Base-by-base conservation (phyloP, 139 green algal species). In the Dunaliella primolecta region DNA sequence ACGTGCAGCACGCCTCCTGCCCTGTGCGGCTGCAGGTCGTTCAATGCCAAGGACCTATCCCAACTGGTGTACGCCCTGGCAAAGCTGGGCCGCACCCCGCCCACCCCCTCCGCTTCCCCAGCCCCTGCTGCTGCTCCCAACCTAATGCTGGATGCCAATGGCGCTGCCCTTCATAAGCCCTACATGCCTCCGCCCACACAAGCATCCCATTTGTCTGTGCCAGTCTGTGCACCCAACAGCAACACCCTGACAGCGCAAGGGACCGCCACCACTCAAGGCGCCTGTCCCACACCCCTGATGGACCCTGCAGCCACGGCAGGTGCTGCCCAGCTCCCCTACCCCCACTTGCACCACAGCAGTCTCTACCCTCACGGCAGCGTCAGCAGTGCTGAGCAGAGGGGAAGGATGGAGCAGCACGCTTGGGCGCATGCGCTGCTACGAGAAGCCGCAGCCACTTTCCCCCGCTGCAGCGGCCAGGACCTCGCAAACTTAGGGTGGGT, bases 51-150 rank as follows among this genome's bases (percentile, higher is more conserved):
- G 35, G 87, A 91, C 82, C 38, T 91, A 33, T 36, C 77, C 0
- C 87, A 91, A 75, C 1, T 77, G 2, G 72, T 87, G 56, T 89
- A 91, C 74, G 78, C 77, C 0, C 34, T 87, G 25, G 84, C 84
- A 35, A 86, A 86, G 82, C 72, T 91, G 72, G 71, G 33, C 27
- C 3, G 71, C 3, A 21, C 31, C 25, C 75, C 80, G 21, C 46
- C 46, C 15, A 25, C 55, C 55, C 31, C 79, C 33, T 32, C 78
- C 36, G n/a, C 78, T 15, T 71, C 78, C 21, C 7, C 36, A 34
- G 27, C 78, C 36, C 24, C 35, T 32, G 2, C 24, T 70, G 23
- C 36, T 36, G 11, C 29, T 55, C 27, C 30, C 30, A 81, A 32
- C 24, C 72, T 35, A 3, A n/a, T n/a, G n/a, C 11, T 25, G 70